Evolutionary conservation across 495 filamentous ascomycete species (phyloP).

Genomic region (Neurospora terricola): DNA sequence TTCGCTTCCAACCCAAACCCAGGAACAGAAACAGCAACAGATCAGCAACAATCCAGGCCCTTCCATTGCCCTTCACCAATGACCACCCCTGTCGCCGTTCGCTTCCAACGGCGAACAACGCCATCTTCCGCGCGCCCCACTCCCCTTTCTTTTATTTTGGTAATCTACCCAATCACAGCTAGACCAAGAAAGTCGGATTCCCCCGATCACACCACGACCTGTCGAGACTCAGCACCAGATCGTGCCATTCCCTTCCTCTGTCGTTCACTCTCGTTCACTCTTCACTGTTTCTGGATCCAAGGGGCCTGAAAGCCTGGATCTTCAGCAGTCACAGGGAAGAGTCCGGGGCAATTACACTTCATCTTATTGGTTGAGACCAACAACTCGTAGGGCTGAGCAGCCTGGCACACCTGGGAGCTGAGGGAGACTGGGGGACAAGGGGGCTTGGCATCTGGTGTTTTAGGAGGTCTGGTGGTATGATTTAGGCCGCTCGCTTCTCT

Average conservation of each 20-base stretch:
- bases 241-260: neutral
- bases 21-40: neutral
- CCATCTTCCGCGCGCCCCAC: neutral
- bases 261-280: neutral
- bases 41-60: neutral
- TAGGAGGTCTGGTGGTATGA: constrained; percentile 8
- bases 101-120: neutral
- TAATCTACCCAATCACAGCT: neutral
- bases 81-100: neutral
- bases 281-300: neutral
- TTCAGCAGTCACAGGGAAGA: neutral
- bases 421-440: neutral
- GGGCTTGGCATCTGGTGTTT: constrained; percentile 9
- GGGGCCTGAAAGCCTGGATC: neutral
- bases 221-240: constrained; percentile 3
- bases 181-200: neutral
- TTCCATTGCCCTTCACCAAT: neutral
- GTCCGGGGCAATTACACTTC: too few relatives aligned
- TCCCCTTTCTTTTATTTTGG: neutral
- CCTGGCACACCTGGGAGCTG: neutral
- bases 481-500: neutral
- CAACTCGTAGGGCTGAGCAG: neutral
- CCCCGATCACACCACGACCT: constrained; percentile 11
- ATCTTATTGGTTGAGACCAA: too few relatives aligned
- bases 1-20: neutral